phyloP scores from a whole-genome alignment of 169 alveolate species.

The Babesia ovis region DNA sequence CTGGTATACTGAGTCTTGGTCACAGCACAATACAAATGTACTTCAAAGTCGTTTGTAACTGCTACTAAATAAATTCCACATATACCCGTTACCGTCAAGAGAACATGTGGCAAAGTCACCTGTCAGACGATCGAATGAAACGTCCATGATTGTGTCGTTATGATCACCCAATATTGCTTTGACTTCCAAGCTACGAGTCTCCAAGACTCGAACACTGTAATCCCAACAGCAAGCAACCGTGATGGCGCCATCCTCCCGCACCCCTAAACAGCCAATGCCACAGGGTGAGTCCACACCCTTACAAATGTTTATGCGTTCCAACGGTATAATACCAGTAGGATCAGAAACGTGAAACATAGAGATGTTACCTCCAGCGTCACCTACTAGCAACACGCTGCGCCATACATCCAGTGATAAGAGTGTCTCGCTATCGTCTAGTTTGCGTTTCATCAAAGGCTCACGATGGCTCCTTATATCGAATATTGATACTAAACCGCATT shows the following conservation, averaged over 20 bases:
- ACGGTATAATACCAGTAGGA: constrained; percentile 1
- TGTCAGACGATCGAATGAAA: constrained; percentile 3
- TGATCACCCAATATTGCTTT: constrained; percentile 33
- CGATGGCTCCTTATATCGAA: constrained; percentile 38
- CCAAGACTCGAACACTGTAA: constrained; percentile 34
- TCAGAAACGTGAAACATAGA: constrained; percentile 42
- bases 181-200: constrained; percentile 36
- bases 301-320: constrained; percentile 10
- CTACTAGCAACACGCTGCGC: constrained; percentile 42
- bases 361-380: constrained; percentile 58
- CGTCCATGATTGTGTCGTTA: constrained; percentile 41
- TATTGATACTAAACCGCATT: constrained; percentile 46
- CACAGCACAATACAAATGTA: background rate
- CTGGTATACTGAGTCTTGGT: constrained; percentile 35
- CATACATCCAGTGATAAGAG: constrained; percentile 49
- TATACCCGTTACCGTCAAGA: constrained; percentile 51
- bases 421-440: constrained; percentile 27
- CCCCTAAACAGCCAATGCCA: constrained; percentile 36
- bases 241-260: constrained; percentile 53
- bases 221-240: constrained; percentile 67
- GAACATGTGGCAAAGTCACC: constrained; percentile 44
- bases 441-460: constrained; percentile 11
- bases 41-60: background rate
- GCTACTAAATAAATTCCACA: constrained; percentile 29
- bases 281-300: background rate